phyloP scores from a whole-genome alignment of 805 yeast genomes.

The Metschnikowia proteae region DNA sequence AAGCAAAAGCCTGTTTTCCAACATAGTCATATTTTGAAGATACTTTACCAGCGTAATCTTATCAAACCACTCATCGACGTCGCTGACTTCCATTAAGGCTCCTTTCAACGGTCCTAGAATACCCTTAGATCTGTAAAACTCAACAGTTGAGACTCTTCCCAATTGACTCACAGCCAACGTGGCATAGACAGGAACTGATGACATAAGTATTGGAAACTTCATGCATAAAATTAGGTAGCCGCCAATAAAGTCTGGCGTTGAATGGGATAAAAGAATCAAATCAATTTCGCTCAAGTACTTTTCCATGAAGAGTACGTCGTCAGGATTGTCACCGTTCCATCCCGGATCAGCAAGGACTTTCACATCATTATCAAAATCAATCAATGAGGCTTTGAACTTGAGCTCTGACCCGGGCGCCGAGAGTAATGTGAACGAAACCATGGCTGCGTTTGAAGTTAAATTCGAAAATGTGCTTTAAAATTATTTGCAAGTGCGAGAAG shows the following conservation, averaged over 20 bases:
- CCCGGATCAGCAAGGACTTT: constrained; percentile 68
- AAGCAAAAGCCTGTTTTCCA: constrained; percentile 61
- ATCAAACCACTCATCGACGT: constrained; percentile 79
- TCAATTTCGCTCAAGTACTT: constrained; percentile 46
- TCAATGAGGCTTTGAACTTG: constrained; percentile 44
- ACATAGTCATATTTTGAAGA: constrained; percentile 65
- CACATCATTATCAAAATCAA: constrained; percentile 53
- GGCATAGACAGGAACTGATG: constrained; percentile 72
- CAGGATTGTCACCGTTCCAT: constrained; percentile 55
- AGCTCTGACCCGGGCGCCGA: constrained; percentile 21
- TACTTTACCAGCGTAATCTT: constrained; percentile 65
- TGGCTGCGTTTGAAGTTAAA: constrained; percentile 9
- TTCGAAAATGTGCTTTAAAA: neutral
- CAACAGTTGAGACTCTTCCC: constrained; percentile 84
- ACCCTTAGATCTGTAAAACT: constrained; percentile 69
- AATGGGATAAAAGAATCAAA: constrained; percentile 77
- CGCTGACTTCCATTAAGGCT: constrained; percentile 59
- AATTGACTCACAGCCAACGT: constrained; percentile 87
- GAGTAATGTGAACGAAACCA: constrained; percentile 38
- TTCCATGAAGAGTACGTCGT: constrained; percentile 33
- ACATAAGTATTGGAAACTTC: constrained; percentile 51
- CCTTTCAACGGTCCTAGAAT: constrained; percentile 65
- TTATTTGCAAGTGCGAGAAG: neutral
- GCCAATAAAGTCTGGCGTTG: constrained; percentile 74
- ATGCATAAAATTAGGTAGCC: constrained; percentile 68